phyloP scores from a whole-genome alignment of 805 yeast genomes.

The Saccharomycopsis schoenii region DNA sequence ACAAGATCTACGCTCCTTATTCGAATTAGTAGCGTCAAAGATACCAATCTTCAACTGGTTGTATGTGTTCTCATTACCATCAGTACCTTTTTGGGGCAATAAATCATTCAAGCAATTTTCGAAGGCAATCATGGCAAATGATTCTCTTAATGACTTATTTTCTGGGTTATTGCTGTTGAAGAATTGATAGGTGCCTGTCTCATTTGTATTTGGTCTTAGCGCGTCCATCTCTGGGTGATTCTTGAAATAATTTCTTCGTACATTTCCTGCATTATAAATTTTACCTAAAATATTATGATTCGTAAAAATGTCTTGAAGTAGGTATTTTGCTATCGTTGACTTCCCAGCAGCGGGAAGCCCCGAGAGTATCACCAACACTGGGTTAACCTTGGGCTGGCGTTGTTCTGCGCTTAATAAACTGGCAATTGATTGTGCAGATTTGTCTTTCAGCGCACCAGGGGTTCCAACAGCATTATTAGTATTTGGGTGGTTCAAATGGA shows the following conservation, averaged over 20 bases:
- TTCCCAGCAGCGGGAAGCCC: conserved; percentile 16
- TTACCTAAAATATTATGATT: not conserved
- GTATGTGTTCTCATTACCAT: not conserved
- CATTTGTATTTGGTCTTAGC: not conserved
- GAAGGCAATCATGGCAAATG: conserved; percentile 9
- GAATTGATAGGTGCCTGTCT: not conserved
- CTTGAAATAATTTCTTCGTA: conserved; percentile 5
- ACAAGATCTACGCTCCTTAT: conserved; percentile 6
- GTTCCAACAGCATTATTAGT: not conserved
- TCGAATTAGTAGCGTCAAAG: conserved; percentile 15
- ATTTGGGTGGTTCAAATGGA: not conserved
- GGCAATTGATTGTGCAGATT: not conserved
- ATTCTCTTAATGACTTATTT: conserved; percentile 2
- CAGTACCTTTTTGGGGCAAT: not conserved
- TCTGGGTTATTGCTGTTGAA: not conserved
- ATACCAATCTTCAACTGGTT: conserved; percentile 7
- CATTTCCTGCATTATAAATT: conserved; percentile 14
- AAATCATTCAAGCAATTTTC: conserved; percentile 9
- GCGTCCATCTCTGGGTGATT: not conserved
- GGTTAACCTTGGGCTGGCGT: not conserved
- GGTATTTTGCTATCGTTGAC: conserved; percentile 10
- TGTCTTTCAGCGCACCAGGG: not conserved
- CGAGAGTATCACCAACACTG: conserved; percentile 5
- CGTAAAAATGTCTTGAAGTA: conserved; percentile 3
- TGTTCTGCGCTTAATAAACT: not conserved